A percentile compares a stretch with the other conserved stretches of the same genome.
phyloP scores from a whole-genome alignment of 352 stramenopile species.

The Blastocystis sp. region DNA sequence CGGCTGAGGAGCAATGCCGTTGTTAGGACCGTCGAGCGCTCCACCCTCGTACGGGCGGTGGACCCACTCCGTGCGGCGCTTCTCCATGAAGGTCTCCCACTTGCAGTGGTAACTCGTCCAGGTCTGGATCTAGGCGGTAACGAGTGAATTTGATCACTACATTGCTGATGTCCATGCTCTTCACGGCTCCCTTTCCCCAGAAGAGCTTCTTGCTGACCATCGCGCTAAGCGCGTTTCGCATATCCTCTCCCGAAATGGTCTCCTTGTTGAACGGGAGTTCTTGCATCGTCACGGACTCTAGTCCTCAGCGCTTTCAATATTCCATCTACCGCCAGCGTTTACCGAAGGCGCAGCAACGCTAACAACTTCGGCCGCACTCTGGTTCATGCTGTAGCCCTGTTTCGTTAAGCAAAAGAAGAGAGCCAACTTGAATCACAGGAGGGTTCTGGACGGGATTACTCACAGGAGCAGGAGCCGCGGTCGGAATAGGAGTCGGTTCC shows the following conservation, averaged over 20 bases:
- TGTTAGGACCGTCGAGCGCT: constrained; percentile 32
- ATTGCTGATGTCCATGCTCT: constrained; percentile 38
- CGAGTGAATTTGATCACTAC: neutral
- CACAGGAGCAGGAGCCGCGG: neutral
- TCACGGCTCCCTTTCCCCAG: constrained; percentile 55
- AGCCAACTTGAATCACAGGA: neutral
- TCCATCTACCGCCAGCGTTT: neutral
- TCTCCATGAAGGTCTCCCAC: constrained; percentile 67
- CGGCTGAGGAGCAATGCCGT: constrained; percentile 34
- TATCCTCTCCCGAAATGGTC: constrained; percentile 49
- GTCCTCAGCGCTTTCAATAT: neutral
- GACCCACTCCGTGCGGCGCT: constrained; percentile 26
- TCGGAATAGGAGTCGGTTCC: neutral
- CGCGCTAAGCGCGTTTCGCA: neutral
- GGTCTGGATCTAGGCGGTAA: neutral
- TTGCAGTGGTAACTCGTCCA: constrained; percentile 51
- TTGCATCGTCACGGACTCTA: constrained; percentile 42
- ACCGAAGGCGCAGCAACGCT: neutral
- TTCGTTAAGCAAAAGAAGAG: neutral
- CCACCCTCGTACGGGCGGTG: constrained; percentile 7
- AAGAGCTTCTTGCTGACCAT: constrained; percentile 49
- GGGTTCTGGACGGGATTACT: neutral
- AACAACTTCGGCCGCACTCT: neutral
- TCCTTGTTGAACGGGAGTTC: constrained; percentile 27
- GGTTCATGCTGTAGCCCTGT: constrained; percentile 22